Evolutionary conservation across 2,329 filamentous ascomycete species (phyloP).

Genomic region (Aspergillus puulaauensis): DNA sequence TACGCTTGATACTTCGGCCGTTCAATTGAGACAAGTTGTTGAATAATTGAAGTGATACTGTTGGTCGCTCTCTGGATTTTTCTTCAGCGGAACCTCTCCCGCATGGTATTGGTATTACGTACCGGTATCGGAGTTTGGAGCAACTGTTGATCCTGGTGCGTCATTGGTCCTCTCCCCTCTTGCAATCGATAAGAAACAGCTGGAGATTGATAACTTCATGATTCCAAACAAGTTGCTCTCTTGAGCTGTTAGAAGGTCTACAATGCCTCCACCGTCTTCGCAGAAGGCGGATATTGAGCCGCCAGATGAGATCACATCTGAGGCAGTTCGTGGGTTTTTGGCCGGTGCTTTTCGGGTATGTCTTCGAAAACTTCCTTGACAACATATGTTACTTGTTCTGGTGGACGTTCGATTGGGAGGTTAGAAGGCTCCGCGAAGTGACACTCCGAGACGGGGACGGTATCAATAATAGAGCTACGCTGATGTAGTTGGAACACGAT

Average conservation of each 20-base stretch:
- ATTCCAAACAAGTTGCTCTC: not conserved
- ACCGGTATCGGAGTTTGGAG: conserved; percentile 5
- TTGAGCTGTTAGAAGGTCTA: not conserved
- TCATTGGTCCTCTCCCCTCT: not conserved
- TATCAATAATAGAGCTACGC: not conserved
- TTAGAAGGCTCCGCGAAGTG: not conserved
- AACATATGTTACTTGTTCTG: not conserved
- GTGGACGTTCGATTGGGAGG: not conserved
- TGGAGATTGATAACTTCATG: not conserved
- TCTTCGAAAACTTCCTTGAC: conserved; percentile 4
- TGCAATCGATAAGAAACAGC: not conserved
- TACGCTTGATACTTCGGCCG: not conserved
- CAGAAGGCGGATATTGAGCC: conserved; percentile 42
- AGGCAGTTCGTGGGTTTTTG: conserved; percentile 44
- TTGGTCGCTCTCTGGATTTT: conserved; percentile 4
- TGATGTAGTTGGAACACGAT: not conserved
- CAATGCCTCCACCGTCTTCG: conserved; percentile 44
- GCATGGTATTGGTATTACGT: conserved; percentile 5
- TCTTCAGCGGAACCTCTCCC: conserved; percentile 7
- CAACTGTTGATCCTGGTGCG: conserved; percentile 15
- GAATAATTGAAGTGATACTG: conserved; percentile 5
- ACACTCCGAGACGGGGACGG: not conserved
- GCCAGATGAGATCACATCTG: conserved; percentile 41
- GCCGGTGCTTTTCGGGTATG: conserved; percentile 44
- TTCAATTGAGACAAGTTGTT: conserved; percentile 1